Conservation (phyloP, 768 basidiomycete species). For the Scleroderma bovista region DNA sequence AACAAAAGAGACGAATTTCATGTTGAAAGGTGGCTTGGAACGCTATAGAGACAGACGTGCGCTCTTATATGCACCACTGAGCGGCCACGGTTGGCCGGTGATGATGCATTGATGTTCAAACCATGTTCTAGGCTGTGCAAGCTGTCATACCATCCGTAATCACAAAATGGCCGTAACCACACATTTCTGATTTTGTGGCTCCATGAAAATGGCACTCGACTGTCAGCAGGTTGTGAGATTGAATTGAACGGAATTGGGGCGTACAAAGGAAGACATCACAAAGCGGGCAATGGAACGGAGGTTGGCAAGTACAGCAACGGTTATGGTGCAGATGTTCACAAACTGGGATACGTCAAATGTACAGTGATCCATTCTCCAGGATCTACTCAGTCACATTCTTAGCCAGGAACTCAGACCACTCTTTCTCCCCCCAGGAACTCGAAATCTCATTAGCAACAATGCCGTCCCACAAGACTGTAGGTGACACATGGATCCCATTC, state of each 20-base stretch:
- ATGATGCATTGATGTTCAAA: neutral
- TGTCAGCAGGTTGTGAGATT: too few species aligned
- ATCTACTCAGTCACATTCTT: constrained; percentile 44
- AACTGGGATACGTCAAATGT: too few species aligned
- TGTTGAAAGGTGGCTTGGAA: neutral
- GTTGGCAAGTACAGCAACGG: too few species aligned
- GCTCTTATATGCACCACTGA: constrained; percentile 3
- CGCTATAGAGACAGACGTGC: neutral
- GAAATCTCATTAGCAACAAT: constrained; percentile 66
- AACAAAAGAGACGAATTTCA: constrained; percentile 13
- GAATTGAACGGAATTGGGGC: too few species aligned
- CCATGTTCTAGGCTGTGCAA: neutral
- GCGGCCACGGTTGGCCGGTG: too few species aligned
- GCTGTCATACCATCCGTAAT: too few species aligned
- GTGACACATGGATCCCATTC: constrained; percentile 89
- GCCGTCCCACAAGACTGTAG: constrained; percentile 76
- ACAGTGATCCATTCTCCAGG: neutral
- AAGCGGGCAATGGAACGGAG: too few species aligned
- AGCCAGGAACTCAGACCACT: constrained; percentile 75
- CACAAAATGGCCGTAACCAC: too few species aligned
- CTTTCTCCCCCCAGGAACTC: constrained; percentile 74
- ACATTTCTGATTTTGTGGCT: too few species aligned
- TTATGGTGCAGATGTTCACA: neutral
- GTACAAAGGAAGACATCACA: too few species aligned
- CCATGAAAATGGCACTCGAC: too few species aligned